These are phyloP conservation scores for Magnusiomyces tetraspermus DNA, from an alignment of 1,139 yeast genomes.

Conservation along the genomic window DNA sequence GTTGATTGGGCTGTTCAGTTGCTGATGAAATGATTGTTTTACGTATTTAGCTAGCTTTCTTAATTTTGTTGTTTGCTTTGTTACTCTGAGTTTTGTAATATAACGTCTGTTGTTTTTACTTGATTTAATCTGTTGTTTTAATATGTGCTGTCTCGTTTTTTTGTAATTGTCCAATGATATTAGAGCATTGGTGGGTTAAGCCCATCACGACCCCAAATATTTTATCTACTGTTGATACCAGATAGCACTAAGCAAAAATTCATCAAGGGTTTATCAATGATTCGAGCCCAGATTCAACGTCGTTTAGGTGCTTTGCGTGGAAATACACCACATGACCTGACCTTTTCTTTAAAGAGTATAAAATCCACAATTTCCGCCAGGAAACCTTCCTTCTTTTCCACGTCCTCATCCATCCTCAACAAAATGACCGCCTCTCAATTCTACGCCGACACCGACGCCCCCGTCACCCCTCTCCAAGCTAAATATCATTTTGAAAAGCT, in stretches of 20 bases:
- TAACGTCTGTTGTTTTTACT: too few relatives aligned
- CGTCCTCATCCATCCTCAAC: not conserved
- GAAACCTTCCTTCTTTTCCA: not conserved
- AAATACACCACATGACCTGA: not conserved
- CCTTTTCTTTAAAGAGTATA: not conserved
- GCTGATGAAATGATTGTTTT: constrained; percentile 54
- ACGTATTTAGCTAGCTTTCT: too few relatives aligned
- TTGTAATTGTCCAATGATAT: too few relatives aligned
- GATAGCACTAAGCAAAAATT: too few relatives aligned
- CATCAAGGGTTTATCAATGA: not conserved
- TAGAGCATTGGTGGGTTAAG: too few relatives aligned
- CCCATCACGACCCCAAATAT: too few relatives aligned
- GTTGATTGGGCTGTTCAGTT: constrained; percentile 88
- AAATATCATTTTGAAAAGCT: constrained; percentile 41
- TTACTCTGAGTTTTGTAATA: too few relatives aligned
- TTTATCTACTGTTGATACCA: too few relatives aligned
- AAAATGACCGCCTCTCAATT: constrained; percentile 9
- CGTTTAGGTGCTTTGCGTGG: not conserved
- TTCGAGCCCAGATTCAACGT: not conserved
- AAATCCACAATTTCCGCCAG: not conserved
- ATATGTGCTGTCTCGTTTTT: too few relatives aligned
- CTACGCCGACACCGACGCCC: constrained; percentile 43
- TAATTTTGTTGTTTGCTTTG: too few relatives aligned
- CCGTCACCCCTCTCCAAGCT: constrained; percentile 30
- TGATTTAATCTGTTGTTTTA: too few relatives aligned